A percentile compares a stretch with the other conserved stretches of the same genome.
phyloP scores from a whole-genome alignment of 495 filamentous ascomycete genomes.

The Podospora pseudoanserina region DNA sequence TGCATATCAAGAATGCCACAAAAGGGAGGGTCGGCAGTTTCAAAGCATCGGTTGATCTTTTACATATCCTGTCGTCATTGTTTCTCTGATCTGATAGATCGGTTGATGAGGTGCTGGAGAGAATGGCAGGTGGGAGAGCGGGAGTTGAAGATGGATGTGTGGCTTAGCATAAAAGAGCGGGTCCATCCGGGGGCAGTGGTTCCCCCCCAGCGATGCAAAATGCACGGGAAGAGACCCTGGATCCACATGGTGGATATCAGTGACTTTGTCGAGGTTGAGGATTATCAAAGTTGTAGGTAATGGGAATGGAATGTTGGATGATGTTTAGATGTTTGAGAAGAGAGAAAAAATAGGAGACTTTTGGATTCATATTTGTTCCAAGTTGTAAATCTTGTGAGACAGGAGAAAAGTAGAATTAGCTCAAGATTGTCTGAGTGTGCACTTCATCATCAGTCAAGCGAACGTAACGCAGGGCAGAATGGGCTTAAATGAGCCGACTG shows the following conservation, averaged over 20 bases:
- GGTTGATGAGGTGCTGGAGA: neutral
- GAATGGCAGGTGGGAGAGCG: neutral
- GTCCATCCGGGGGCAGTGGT: too few species aligned
- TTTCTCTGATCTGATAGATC: neutral
- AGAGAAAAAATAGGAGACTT: neutral
- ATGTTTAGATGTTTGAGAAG: neutral
- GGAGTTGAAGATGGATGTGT: neutral
- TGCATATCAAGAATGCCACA: neutral
- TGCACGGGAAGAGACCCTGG: neutral
- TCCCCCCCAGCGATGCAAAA: neutral
- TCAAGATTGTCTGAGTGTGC: neutral
- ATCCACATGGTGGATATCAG: neutral
- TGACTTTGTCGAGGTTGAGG: neutral
- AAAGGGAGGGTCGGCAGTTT: neutral
- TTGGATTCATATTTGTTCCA: neutral
- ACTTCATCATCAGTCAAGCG: neutral
- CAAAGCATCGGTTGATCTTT: neutral
- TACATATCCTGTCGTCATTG: neutral
- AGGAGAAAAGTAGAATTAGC: neutral
- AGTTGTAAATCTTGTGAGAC: neutral
- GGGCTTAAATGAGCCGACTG: neutral
- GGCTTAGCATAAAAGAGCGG: neutral
- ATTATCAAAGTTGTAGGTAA: neutral
- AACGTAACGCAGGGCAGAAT: neutral
- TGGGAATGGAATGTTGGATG: neutral